Evolutionary conservation across 768 basidiomycete genomes (phyloP), one percentile per base, ranked within the genome.

Genomic region (Russula vinacea): DNA sequence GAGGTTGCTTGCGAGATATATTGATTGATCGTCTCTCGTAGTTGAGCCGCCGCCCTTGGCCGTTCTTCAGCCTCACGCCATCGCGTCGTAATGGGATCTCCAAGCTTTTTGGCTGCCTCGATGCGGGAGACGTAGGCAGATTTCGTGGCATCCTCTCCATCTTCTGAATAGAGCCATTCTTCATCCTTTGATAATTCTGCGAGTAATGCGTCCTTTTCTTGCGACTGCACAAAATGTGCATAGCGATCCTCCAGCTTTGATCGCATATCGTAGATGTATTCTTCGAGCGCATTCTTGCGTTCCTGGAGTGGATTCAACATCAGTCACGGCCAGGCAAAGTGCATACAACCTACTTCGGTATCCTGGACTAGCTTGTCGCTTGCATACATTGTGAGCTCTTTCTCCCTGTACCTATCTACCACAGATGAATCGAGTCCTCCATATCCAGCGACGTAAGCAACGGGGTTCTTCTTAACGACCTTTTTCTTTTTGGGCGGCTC

Each of bases 241-340:
- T 91, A 97, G 56, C 89, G 85, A 53, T 89, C 91, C 42, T 98
- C 95, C 65, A 99, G 84, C 79, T 97, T 96, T 76, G 84, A 80
- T 44, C 94, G 90, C 72, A 83, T 94, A 75, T 98, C 96, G 78
- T 98, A 98, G 62, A 98, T 90, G 79, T 96, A 98, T 78, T 98
- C 97, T 78, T 99, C 96, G 16, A 99, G 86, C 5, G 95, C 94
- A 74, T 99, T 99, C 80, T 98, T 99, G 76, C 92, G 87, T 76
- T 98, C 92, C 93, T 96, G 45, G n/a, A 51, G 24, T 13, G 16
- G 33, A 29, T 54, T 42, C 40, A 11, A 56, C 0, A 22, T 47
- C 13, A 24, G 40, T 24, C 55, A 49, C 24, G 47, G 37, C 54
- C 33, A 1, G 24, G n/a, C 51, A 19, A 10, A 14, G 54, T 13